Conservation (phyloP, 176 grass and related monocot species). For the Themeda triandra region DNA sequence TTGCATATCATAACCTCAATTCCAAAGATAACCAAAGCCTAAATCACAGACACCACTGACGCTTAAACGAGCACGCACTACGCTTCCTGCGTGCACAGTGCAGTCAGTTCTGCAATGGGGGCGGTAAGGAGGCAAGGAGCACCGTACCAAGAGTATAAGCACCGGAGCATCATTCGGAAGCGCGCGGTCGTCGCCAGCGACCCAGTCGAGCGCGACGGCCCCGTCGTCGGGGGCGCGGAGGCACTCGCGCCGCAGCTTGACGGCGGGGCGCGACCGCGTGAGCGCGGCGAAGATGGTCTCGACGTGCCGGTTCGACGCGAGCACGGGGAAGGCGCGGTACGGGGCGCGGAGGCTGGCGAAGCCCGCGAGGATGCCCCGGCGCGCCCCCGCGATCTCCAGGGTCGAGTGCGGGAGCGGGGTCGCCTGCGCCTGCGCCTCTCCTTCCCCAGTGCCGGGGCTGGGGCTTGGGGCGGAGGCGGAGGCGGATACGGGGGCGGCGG, state of each 20-base stretch:
- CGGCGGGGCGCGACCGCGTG: slow-evolving; percentile 56
- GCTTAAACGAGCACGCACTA: neutral
- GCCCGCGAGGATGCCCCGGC: slow-evolving; percentile 50
- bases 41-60: neutral
- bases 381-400: slow-evolving; percentile 70
- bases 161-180: slow-evolving; percentile 61
- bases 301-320: slow-evolving; percentile 73
- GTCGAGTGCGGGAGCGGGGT: slow-evolving; percentile 26
- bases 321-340: slow-evolving; percentile 63
- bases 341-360: slow-evolving; percentile 76
- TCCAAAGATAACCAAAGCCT: no score
- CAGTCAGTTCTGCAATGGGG: neutral
- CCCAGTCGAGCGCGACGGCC: slow-evolving; percentile 85
- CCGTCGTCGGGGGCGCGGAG: slow-evolving; percentile 73
- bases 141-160: slow-evolving; percentile 76
- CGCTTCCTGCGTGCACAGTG: neutral
- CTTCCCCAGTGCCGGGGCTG: slow-evolving; percentile 5
- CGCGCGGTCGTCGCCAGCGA: slow-evolving; percentile 57
- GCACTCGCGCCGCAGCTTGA: slow-evolving; percentile 65
- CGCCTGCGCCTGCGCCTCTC: neutral
- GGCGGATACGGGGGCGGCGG: neutral
- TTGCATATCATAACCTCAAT: no score
- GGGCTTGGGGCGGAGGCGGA: neutral
- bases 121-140: slow-evolving; percentile 5
- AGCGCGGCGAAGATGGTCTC: slow-evolving; percentile 94